phyloP scores from a whole-genome alignment of 1,284 basidiomycete species.

The Volvariella volvacea region DNA sequence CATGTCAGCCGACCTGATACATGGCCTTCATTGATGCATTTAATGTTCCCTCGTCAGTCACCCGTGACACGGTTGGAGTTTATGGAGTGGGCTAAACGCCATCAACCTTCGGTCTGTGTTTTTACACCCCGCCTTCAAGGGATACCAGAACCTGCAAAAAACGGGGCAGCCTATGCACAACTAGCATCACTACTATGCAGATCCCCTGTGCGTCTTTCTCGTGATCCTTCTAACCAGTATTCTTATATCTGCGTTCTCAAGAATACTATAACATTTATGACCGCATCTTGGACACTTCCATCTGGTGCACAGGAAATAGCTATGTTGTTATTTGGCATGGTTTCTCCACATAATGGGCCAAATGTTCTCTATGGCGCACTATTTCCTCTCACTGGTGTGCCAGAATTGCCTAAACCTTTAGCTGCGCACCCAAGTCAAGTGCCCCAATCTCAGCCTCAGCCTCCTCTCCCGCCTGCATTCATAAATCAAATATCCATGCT shows the following conservation, averaged over 20 bases:
- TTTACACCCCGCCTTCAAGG: conserved; percentile 16
- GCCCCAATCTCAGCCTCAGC: conserved; percentile 5
- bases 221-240: background rate
- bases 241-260: conserved; percentile 18
- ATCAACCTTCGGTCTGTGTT: conserved; percentile 27
- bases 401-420: conserved; percentile 34
- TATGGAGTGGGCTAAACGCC: conserved; percentile 41
- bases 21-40: conserved; percentile 45
- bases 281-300: conserved; percentile 46
- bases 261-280: conserved; percentile 33
- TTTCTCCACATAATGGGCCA: conserved; percentile 5
- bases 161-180: conserved; percentile 34
- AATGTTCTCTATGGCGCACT: conserved; percentile 38
- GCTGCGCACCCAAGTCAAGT: background rate
- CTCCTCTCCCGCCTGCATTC: conserved; percentile 8
- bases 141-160: conserved; percentile 20
- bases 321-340: conserved; percentile 45
- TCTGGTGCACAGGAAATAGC: conserved; percentile 36
- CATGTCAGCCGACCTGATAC: conserved; percentile 37
- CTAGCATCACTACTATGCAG: conserved; percentile 34
- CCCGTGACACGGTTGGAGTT: conserved; percentile 31
- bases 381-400: conserved; percentile 51
- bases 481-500: conserved; percentile 12
- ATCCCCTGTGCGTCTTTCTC: conserved; percentile 4
- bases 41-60: conserved; percentile 30